A percentile compares a stretch with the other conserved stretches of the same genome.
Evolutionary conservation across 1,139 yeast genomes (phyloP).

Genomic region (Blastobotrys arbuscula): DNA sequence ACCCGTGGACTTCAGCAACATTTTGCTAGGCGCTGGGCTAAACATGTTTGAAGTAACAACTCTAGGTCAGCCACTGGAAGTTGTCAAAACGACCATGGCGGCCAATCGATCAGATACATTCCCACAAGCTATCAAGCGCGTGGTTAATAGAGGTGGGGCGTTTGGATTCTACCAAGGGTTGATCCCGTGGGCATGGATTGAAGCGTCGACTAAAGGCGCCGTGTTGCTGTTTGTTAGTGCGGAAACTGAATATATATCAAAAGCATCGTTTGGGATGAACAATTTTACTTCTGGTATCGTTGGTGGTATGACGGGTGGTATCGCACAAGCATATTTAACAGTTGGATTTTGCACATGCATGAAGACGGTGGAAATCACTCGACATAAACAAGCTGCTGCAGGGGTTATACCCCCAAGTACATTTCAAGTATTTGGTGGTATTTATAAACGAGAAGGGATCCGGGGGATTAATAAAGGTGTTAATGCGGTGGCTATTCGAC

Average conservation of each 20-base stretch:
- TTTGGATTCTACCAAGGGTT: constrained; percentile 93
- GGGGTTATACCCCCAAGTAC: constrained; percentile 72
- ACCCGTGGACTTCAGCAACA: constrained; percentile 83
- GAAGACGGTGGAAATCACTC: constrained; percentile 96
- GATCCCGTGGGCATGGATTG: constrained; percentile 99
- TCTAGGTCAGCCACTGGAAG: constrained; percentile 95
- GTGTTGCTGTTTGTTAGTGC: constrained; percentile 90
- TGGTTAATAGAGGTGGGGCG: constrained; percentile 91
- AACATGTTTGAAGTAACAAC: constrained; percentile 91
- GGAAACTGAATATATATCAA: constrained; percentile 80
- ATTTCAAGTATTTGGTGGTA: constrained; percentile 79
- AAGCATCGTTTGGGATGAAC: constrained; percentile 51
- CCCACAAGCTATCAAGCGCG: constrained; percentile 61
- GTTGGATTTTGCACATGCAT: constrained; percentile 98
- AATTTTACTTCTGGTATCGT: constrained; percentile 83
- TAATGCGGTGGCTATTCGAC: constrained; percentile 98
- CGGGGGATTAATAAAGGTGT: constrained; percentile 96
- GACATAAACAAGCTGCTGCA: constrained; percentile 69
- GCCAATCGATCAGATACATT: constrained; percentile 77
- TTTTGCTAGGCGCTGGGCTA: constrained; percentile 87
- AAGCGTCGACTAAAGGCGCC: constrained; percentile 98
- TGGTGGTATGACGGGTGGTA: constrained; percentile 94
- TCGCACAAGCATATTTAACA: constrained; percentile 91
- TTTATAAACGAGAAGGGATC: constrained; percentile 79
- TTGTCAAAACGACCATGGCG: constrained; percentile 92